Evolutionary conservation across 371 early-diverging fungal genomes (phyloP).

Genomic region (Rhizopus microsporus): DNA sequence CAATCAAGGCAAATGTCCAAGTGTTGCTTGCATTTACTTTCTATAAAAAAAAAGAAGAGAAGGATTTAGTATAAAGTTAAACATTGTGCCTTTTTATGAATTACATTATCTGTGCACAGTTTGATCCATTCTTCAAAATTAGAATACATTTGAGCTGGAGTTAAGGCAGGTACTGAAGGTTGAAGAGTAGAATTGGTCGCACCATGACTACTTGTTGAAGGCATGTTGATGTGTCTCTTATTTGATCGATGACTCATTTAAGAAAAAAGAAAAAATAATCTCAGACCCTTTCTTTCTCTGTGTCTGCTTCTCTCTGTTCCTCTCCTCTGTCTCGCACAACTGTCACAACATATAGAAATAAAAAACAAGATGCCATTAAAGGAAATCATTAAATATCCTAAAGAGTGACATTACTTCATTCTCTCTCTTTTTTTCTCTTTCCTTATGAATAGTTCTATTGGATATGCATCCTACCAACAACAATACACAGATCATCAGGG

Average conservation of each 20-base stretch:
- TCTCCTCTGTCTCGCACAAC: no score
- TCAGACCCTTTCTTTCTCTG: no score
- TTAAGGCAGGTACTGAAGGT: slow-evolving; percentile 25
- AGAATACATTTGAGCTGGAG: slow-evolving; percentile 54
- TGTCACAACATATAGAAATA: no score
- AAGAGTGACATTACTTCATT: slow-evolving; percentile 3
- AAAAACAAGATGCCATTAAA: neutral
- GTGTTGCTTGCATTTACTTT: slow-evolving; percentile 98
- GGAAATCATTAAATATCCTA: neutral
- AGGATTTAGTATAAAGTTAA: neutral
- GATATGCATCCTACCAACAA: slow-evolving; percentile 51
- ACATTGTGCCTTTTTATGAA: neutral
- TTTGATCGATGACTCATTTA: no score
- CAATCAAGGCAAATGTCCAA: slow-evolving; percentile 98
- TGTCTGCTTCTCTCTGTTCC: no score
- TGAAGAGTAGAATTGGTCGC: slow-evolving; percentile 2
- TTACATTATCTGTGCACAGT: slow-evolving; percentile 94
- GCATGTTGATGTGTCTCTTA: neutral
- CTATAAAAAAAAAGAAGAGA: slow-evolving; percentile 38
- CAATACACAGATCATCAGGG: slow-evolving; percentile 32
- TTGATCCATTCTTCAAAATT: slow-evolving; percentile 97
- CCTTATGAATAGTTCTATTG: slow-evolving; percentile 29
- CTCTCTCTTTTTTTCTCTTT: slow-evolving; percentile 2
- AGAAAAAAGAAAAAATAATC: no score
- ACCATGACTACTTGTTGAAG: neutral